phyloP scores from a whole-genome alignment of 805 yeast genomes.

The Candida silvicultrix region DNA sequence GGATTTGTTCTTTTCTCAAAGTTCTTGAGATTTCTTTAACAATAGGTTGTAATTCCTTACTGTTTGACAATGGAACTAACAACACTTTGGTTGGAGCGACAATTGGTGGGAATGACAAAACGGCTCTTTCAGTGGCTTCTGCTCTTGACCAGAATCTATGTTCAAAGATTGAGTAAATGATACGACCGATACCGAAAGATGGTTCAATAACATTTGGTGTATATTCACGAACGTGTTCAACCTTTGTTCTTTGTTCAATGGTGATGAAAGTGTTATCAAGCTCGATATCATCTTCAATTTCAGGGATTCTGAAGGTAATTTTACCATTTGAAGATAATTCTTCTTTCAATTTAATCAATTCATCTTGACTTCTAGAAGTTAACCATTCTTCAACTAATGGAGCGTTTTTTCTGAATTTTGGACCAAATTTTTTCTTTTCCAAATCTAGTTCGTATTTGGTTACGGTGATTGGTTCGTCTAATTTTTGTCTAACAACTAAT shows the following conservation, averaged over 20 bases:
- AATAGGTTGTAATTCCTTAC: slow-evolving; percentile 72
- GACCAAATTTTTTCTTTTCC: slow-evolving; percentile 95
- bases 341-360: slow-evolving; percentile 67
- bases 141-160: slow-evolving; percentile 95
- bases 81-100: slow-evolving; percentile 98
- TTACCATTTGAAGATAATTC: slow-evolving; percentile 59
- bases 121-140: slow-evolving; percentile 83
- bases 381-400: slow-evolving; percentile 85
- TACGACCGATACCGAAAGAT: slow-evolving; percentile 98
- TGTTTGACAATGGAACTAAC: slow-evolving; percentile 87
- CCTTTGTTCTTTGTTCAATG: slow-evolving; percentile 72
- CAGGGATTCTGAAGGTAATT: slow-evolving; percentile 63
- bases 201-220: slow-evolving; percentile 98
- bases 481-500: slow-evolving; percentile 86
- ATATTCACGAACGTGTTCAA: slow-evolving; percentile 90
- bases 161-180: slow-evolving; percentile 87
- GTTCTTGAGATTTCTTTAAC: slow-evolving; percentile 60
- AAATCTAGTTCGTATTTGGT: slow-evolving; percentile 81
- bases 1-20: slow-evolving; percentile 76
- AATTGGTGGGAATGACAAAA: slow-evolving; percentile 85
- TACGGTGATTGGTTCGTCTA: slow-evolving; percentile 77
- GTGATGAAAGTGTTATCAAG: slow-evolving; percentile 65
- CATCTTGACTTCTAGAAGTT: slow-evolving; percentile 70
- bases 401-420: slow-evolving; percentile 95
- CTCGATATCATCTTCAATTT: slow-evolving; percentile 57